phyloP scores from a whole-genome alignment of 768 basidiomycete species.

The Boletus vinaceobasis region DNA sequence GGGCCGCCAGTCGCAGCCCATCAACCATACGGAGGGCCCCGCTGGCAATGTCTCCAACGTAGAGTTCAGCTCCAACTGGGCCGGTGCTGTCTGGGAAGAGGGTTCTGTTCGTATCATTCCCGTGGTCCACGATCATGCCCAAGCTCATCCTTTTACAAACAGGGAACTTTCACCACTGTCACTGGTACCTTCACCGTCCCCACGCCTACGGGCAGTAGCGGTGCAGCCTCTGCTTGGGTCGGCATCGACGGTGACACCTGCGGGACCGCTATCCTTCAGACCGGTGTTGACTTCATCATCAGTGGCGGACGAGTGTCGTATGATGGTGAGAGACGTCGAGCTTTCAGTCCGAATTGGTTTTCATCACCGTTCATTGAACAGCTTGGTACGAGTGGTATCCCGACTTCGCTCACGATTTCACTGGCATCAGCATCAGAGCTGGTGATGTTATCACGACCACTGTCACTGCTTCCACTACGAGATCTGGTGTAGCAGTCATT shows the following conservation, averaged over 20 bases:
- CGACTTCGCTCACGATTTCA: constrained; percentile 12
- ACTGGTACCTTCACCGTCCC: constrained; percentile 22
- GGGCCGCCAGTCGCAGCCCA: constrained; percentile 10
- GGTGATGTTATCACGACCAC: constrained; percentile 18
- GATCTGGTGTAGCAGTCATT: constrained; percentile 14
- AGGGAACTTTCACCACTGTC: constrained; percentile 21
- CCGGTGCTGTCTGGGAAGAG: constrained; percentile 15
- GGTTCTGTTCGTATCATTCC: constrained; percentile 3
- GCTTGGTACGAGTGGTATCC: constrained; percentile 27
- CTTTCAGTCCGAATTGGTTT: not conserved
- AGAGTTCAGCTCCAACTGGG: constrained; percentile 18
- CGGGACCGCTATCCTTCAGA: constrained; percentile 15
- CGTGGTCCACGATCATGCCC: not conserved
- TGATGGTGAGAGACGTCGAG: constrained; percentile 4
- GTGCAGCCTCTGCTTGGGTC: constrained; percentile 21
- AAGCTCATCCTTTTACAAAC: constrained; percentile 1
- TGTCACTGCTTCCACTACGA: constrained; percentile 16
- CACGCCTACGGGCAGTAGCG: constrained; percentile 2
- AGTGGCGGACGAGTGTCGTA: not conserved
- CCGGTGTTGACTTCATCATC: constrained; percentile 16
- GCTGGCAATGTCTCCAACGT: not conserved
- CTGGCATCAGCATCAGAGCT: constrained; percentile 9
- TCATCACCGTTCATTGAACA: not conserved
- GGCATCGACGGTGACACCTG: constrained; percentile 23
- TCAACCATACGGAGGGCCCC: not conserved